phyloP scores from a whole-genome alignment of 345 rosid species.

The Zanthoxylum bungeanum region DNA sequence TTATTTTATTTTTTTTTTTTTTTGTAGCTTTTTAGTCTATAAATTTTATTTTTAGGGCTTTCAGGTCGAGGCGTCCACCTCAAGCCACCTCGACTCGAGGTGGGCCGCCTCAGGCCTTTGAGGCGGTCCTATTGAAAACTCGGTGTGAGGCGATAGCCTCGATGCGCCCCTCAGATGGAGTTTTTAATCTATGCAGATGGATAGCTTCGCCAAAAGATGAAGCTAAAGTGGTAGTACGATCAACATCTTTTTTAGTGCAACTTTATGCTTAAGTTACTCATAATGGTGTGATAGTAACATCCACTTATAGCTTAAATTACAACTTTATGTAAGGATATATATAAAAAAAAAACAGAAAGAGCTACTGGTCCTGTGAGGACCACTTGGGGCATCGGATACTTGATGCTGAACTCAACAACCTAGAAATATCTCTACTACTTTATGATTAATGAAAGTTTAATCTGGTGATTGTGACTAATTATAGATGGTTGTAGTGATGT shows the following conservation, averaged over 20 bases:
- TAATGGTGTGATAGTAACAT: slow-evolving; percentile 15
- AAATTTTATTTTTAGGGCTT: too few species aligned
- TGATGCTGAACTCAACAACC: neutral
- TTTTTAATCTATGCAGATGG: neutral
- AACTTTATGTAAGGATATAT: neutral
- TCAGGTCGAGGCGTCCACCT: too few species aligned
- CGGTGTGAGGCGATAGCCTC: too few species aligned
- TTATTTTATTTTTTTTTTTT: too few species aligned
- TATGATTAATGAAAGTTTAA: slow-evolving; percentile 1
- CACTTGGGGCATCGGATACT: slow-evolving; percentile 13
- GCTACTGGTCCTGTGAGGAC: slow-evolving; percentile 11
- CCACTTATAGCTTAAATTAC: neutral
- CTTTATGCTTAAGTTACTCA: slow-evolving; percentile 17
- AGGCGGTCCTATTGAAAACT: too few species aligned
- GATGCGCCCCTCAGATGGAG: too few species aligned
- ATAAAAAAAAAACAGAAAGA: neutral
- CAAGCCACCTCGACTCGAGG: too few species aligned
- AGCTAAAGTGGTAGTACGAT: too few species aligned
- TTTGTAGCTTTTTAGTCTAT: too few species aligned
- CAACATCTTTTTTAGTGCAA: slow-evolving; percentile 23
- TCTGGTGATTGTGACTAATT: neutral
- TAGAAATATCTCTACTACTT: neutral
- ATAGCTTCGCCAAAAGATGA: neutral
- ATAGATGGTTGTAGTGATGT: neutral
- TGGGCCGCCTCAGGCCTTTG: too few species aligned